Evolutionary conservation across 345 rosid species (phyloP).

Genomic region (Alliaria petiolata): DNA sequence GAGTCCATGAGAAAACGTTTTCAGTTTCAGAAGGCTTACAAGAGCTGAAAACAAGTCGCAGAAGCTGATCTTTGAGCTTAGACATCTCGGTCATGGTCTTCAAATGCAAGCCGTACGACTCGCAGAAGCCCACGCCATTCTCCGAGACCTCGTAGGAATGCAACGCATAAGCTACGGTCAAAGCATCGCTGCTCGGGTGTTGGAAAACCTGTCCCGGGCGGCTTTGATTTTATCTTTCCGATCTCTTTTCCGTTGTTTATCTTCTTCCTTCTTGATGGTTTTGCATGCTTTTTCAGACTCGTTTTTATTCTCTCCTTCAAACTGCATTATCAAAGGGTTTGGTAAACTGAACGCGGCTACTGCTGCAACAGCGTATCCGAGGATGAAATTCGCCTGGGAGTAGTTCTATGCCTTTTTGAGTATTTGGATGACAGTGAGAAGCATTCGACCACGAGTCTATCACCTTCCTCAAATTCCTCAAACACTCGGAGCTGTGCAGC

Average conservation of each 20-base stretch:
- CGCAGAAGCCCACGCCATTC: conserved; percentile 47
- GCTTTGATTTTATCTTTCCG: conserved; percentile 51
- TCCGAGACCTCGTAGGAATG: conserved; percentile 65
- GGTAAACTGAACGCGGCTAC: conserved; percentile 77
- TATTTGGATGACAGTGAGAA: conserved; percentile 67
- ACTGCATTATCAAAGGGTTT: conserved; percentile 66
- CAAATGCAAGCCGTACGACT: conserved; percentile 51
- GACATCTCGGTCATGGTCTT: conserved; percentile 95
- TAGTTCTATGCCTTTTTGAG: conserved; percentile 38
- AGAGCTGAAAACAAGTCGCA: conserved; percentile 61
- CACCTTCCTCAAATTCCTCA: conserved; percentile 73
- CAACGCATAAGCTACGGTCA: conserved; percentile 64
- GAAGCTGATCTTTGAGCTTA: conserved; percentile 78
- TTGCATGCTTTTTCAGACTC: conserved; percentile 29
- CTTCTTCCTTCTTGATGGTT: conserved; percentile 42
- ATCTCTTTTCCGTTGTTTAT: conserved; percentile 49
- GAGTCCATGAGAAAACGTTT: conserved; percentile 63
- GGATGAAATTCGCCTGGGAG: conserved; percentile 54
- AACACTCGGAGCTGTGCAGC: conserved; percentile 79
- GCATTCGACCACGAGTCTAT: conserved; percentile 83
- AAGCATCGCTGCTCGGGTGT: conserved; percentile 82
- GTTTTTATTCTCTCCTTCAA: conserved; percentile 42
- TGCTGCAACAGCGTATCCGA: conserved; percentile 73
- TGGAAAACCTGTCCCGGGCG: conserved; percentile 58
- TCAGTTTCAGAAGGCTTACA: conserved; percentile 27